Base-by-base conservation (phyloP, 345 rosid species). In the Raphanus sativus region DNA sequence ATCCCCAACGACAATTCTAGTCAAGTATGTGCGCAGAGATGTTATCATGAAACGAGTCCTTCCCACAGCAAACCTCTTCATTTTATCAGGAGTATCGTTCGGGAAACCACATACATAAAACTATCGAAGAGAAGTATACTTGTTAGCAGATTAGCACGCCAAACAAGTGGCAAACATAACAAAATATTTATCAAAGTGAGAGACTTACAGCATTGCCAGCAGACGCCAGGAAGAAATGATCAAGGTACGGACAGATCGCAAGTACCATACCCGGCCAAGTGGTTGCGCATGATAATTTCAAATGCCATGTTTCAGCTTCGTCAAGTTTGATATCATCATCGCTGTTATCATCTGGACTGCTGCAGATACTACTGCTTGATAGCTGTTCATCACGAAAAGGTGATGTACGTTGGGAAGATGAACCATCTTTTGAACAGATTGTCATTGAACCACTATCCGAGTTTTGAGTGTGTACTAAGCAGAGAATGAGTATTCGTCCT, bases 141-240 rank as follows among this genome's bases (percentile, higher is more conserved):
- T 42, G 42, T 79, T 75, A 69, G 79, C 68, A 65, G 58, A 12
- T 75, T 64, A 79, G 8, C 75, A 67, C 71, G 65, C 68, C 83
- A 52, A 80, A 80, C 21, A 81, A 73, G 45, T 2, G 59, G 40
- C 50, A 60, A n/a, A 17, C 52, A 58, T 50, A 48, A 80, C 38
- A 15, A 52, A 30, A 63, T n/a, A n/a, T n/a, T 32, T 52, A 64
- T 68, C 58, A 61, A 70, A 66, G 74, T 83, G 70, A 64, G n/a
- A n/a, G 66, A 85, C 97, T 95, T 93, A 95, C 99, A 75, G 90
- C 81, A 83, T 85, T 92, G 85, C 99, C 99, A 81, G 98, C 94
- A 83, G 99, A 92, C 29, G 90, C 98, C 87, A 95, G 83, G 84
- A 95, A 95, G 84, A 78, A 91, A 32, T 82, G 87, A 82, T 88